Conservation (phyloP, 257 asterid species). For the Ophiorrhiza pumila region DNA sequence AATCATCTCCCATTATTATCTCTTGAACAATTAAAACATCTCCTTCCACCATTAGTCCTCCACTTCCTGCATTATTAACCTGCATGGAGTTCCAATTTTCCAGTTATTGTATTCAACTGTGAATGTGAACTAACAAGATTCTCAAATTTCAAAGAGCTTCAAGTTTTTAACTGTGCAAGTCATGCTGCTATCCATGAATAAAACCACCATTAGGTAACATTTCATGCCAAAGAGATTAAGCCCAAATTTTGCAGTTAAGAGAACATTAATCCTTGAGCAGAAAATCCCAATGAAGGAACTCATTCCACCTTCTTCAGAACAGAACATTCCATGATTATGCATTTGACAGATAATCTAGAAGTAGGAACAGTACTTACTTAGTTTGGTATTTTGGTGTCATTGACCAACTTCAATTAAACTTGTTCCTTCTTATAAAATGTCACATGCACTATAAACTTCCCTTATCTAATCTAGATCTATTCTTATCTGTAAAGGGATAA, state of each 20-base stretch:
- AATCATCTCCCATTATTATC: slow-evolving; percentile 9
- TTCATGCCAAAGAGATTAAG: not conserved
- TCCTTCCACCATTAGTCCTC: slow-evolving; percentile 25
- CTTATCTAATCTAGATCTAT: no score
- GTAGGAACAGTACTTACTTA: no score
- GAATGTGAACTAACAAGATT: not conserved
- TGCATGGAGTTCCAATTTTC: slow-evolving; percentile 3
- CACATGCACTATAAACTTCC: no score
- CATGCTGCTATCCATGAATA: not conserved
- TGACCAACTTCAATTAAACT: not conserved
- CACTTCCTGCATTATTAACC: slow-evolving; percentile 33
- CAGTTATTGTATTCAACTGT: not conserved
- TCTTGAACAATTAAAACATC: slow-evolving; percentile 9
- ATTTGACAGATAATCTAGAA: not conserved
- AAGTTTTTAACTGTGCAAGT: not conserved
- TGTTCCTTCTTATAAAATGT: no score
- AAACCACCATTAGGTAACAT: not conserved
- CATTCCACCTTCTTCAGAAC: not conserved
- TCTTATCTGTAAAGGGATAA: not conserved
- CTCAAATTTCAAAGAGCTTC: not conserved
- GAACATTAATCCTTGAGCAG: no score
- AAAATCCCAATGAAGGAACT: not conserved
- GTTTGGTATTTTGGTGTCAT: not conserved
- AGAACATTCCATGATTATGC: not conserved
- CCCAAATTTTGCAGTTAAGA: no score